phyloP scores from a whole-genome alignment of 2,329 filamentous ascomycete genomes.

The Laburnicola sp. region DNA sequence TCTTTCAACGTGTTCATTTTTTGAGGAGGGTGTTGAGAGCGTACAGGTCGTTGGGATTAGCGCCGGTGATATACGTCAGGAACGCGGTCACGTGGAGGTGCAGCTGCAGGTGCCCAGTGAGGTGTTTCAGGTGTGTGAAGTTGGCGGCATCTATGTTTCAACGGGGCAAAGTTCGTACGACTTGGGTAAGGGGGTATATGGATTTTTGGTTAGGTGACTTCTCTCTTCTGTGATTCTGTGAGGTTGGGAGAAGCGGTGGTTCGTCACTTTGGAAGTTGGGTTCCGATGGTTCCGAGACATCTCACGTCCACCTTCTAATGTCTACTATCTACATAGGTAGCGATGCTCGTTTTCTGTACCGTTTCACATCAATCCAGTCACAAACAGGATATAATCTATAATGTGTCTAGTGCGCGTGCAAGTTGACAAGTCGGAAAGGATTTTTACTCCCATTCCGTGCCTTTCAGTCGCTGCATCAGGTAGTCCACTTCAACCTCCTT shows the following conservation, averaged over 20 bases:
- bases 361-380: too few relatives aligned
- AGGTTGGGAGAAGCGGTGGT: too few relatives aligned
- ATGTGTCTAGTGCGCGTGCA: too few relatives aligned
- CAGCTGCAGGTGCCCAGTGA: too few relatives aligned
- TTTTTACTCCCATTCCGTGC: conserved; percentile 55
- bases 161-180: conserved; percentile 23
- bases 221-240: too few relatives aligned
- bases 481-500: conserved; percentile 99
- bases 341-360: too few relatives aligned
- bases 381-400: too few relatives aligned
- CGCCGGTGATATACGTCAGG: conserved; percentile 17
- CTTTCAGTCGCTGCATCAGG: conserved; percentile 84
- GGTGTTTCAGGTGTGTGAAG: conserved; percentile 20
- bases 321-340: too few relatives aligned
- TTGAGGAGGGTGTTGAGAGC: conserved; percentile 17
- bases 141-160: conserved; percentile 36
- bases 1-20: conserved; percentile 24
- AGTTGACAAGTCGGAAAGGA: too few relatives aligned
- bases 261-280: background rate
- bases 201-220: conserved; percentile 5
- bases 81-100: conserved; percentile 10
- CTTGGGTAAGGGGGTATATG: conserved; percentile 3
- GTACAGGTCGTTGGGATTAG: conserved; percentile 10
- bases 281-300: background rate
- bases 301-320: background rate